These are phyloP conservation scores for Globisporangium acanthophoron DNA, from an alignment of 352 stramenopile genomes.

Conservation along the genomic window DNA sequence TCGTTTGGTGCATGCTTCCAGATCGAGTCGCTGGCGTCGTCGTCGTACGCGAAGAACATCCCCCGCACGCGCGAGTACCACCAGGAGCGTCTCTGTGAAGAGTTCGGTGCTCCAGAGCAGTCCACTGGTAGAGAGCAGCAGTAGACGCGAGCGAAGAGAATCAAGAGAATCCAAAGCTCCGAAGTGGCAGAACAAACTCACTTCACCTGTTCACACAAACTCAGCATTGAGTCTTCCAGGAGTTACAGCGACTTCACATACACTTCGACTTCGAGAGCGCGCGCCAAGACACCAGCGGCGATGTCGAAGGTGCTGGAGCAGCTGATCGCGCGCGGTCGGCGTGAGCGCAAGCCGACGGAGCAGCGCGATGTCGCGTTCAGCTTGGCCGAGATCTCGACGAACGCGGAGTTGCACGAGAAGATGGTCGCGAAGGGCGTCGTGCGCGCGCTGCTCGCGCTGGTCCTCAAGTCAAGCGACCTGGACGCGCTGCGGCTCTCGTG, in stretches of 20 bases:
- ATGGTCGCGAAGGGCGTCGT: slow-evolving; percentile 95
- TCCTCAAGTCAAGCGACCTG: slow-evolving; percentile 88
- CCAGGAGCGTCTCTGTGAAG: slow-evolving; percentile 47
- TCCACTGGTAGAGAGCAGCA: neutral
- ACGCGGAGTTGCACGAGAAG: slow-evolving; percentile 89
- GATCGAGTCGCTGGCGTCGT: slow-evolving; percentile 72
- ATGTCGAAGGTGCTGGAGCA: slow-evolving; percentile 95
- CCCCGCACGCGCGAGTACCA: slow-evolving; percentile 57
- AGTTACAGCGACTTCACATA: too few species aligned
- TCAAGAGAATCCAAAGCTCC: too few species aligned
- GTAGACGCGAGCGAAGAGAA: neutral
- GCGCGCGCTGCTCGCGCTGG: slow-evolving; percentile 88
- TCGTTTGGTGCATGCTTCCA: slow-evolving; percentile 7
- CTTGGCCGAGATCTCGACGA: slow-evolving; percentile 94
- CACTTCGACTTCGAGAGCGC: neutral
- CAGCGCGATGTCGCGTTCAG: slow-evolving; percentile 95
- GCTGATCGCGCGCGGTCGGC: slow-evolving; percentile 93
- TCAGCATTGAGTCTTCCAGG: too few species aligned
- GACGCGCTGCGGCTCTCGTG: slow-evolving; percentile 93
- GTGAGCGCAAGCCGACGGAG: slow-evolving; percentile 91
- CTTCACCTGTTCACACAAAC: too few species aligned
- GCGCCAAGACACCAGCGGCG: neutral
- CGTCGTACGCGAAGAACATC: slow-evolving; percentile 61
- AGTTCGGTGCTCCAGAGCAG: slow-evolving; percentile 31
- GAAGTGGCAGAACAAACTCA: too few species aligned